A percentile compares a stretch with the other conserved stretches of the same genome.
Conservation (phyloP, 805 yeast genomes). For the Candida parachauliodes region DNA sequence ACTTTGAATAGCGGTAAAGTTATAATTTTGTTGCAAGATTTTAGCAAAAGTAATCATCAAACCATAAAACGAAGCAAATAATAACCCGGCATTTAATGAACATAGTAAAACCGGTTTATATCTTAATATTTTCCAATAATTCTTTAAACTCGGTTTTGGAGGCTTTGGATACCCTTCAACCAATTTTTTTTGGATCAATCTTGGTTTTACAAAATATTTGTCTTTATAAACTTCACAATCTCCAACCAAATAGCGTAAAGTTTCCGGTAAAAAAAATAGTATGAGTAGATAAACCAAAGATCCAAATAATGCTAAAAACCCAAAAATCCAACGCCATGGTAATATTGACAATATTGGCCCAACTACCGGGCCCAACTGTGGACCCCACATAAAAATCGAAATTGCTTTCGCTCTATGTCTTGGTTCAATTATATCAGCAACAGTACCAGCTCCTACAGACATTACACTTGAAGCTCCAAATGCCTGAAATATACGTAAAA, state of each 20-base stretch:
- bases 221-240: conserved; percentile 22
- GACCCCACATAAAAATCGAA: conserved; percentile 36
- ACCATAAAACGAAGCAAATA: conserved; percentile 55
- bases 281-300: conserved; percentile 20
- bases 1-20: conserved; percentile 29
- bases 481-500: conserved; percentile 32
- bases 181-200: conserved; percentile 20
- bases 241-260: conserved; percentile 36
- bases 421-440: conserved; percentile 31
- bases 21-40: conserved; percentile 34
- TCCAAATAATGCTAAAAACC: conserved; percentile 28
- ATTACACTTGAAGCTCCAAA: conserved; percentile 35
- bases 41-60: conserved; percentile 48
- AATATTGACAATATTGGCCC: conserved; percentile 32
- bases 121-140: conserved; percentile 33
- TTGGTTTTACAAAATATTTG: conserved; percentile 25
- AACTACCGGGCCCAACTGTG: conserved; percentile 36
- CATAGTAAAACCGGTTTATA: conserved; percentile 44
- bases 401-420: conserved; percentile 27
- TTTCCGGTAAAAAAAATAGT: conserved; percentile 35
- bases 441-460: conserved; percentile 35
- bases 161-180: conserved; percentile 38
- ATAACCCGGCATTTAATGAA: conserved; percentile 44
- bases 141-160: conserved; percentile 39
- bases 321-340: conserved; percentile 37